Base-by-base conservation (phyloP, 208 protist genomes). In the Acanthamoeba lenticulata region DNA sequence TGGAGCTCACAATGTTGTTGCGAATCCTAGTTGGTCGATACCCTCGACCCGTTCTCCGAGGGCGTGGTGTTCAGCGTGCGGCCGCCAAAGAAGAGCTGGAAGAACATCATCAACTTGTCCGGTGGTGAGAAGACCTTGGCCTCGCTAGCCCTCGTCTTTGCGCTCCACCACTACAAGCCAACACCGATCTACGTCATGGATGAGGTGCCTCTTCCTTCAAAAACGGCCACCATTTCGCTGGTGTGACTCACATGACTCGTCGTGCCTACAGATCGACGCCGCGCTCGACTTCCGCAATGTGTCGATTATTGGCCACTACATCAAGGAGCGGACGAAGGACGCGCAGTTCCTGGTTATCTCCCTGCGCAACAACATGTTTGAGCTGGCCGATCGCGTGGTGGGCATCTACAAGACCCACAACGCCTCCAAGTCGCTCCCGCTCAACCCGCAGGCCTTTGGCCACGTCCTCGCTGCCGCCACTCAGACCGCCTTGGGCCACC, bases 161-260 rank as follows among this genome's bases (percentile, higher is more conserved):
- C 99, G 29, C 98, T 99, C 24, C 99, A 99, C 96, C 98, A 99
- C 96, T 99, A 99, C 96, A 99, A 99, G 95, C 99, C 99, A 15
- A 99, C 99, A n/a, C 99, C 99, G 1, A 98, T 99, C 49, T 99
- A 99, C 97, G 98, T 99, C 57, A 99, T 99, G 99, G 99, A 99
- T 97, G 99, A 99, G 96, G 69, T 79, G 6, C 19, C 38, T 47
- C 1, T n/a, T n/a, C n/a, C n/a, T n/a, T n/a, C n/a, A n/a, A n/a
- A n/a, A n/a, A n/a, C n/a, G n/a, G n/a, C n/a, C n/a, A n/a, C n/a
- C n/a, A n/a, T n/a, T n/a, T n/a, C n/a, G n/a, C n/a, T n/a, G n/a
- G n/a, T n/a, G n/a, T n/a, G n/a, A n/a, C n/a, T n/a, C n/a, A n/a
- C n/a, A n/a, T n/a, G n/a, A n/a, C n/a, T n/a, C n/a, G n/a, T n/a